Evolutionary conservation across 2,329 filamentous ascomycete species (phyloP).

Genomic region (Fusarium sambucinum): DNA sequence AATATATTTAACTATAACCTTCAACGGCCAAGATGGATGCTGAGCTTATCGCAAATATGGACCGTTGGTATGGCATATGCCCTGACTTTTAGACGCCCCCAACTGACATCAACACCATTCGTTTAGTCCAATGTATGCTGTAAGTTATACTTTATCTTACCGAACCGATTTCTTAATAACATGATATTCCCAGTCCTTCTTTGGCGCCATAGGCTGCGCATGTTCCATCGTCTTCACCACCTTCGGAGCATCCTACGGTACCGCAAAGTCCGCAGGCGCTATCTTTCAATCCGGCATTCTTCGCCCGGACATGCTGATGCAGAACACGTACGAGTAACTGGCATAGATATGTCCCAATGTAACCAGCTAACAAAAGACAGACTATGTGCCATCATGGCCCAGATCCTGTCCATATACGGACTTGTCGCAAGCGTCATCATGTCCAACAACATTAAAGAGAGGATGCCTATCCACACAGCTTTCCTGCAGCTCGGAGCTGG

Average conservation of each 20-base stretch:
- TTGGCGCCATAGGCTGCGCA: conserved; percentile 57
- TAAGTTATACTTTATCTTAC: conserved; percentile 47
- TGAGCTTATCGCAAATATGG: conserved; percentile 50
- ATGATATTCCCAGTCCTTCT: conserved; percentile 52
- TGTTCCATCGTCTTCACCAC: conserved; percentile 65
- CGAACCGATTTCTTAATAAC: neutral
- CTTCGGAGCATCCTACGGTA: conserved; percentile 61
- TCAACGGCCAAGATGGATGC: conserved; percentile 47
- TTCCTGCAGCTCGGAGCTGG: conserved; percentile 61
- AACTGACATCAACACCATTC: conserved; percentile 7
- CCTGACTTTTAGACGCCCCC: neutral
- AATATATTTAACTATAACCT: neutral
- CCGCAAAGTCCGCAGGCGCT: conserved; percentile 57
- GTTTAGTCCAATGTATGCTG: conserved; percentile 59
- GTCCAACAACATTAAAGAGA: conserved; percentile 55
- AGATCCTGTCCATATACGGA: conserved; percentile 62
- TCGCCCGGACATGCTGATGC: conserved; percentile 59
- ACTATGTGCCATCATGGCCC: conserved; percentile 61
- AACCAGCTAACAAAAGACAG: conserved; percentile 37
- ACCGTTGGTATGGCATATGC: conserved; percentile 51
- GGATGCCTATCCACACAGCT: conserved; percentile 58
- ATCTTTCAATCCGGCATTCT: conserved; percentile 60
- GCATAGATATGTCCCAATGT: neutral
- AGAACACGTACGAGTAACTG: conserved; percentile 52
- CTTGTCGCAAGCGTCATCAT: conserved; percentile 61